A percentile compares a stretch with the other conserved stretches of the same genome.
Evolutionary conservation across 805 yeast species (phyloP).

Genomic region (Ogataea saltuana): DNA sequence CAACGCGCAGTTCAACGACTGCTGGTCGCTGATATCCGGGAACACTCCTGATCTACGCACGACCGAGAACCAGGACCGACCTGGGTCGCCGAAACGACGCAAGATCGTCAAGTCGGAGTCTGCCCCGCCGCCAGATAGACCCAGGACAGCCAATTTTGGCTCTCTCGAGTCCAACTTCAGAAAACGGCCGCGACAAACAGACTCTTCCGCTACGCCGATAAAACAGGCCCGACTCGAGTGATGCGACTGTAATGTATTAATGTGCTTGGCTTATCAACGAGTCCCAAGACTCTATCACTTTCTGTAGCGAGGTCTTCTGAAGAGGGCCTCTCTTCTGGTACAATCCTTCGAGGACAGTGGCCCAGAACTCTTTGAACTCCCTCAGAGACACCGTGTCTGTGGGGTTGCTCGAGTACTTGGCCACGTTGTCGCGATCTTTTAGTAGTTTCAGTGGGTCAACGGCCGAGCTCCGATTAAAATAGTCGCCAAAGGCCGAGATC

Average conservation of each 20-base stretch:
- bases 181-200: constrained; percentile 7
- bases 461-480: constrained; percentile 34
- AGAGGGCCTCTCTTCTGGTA: constrained; percentile 39
- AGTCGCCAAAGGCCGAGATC: constrained; percentile 58
- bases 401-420: constrained; percentile 32
- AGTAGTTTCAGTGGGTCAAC: constrained; percentile 24
- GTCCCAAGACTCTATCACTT: constrained; percentile 24
- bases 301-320: constrained; percentile 36
- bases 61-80: not conserved
- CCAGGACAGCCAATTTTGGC: not conserved
- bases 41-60: not conserved
- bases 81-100: constrained; percentile 8
- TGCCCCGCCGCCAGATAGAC: not conserved
- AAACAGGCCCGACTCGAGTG: constrained; percentile 13
- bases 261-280: not conserved
- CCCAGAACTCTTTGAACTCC: constrained; percentile 56
- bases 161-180: constrained; percentile 7
- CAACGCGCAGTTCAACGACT: constrained; percentile 1
- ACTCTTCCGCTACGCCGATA: constrained; percentile 9
- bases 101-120: constrained; percentile 9
- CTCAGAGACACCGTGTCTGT: constrained; percentile 29
- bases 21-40: constrained; percentile 1
- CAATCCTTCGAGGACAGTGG: constrained; percentile 41
- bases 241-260: no score
- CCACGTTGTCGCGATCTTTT: constrained; percentile 23